Evolutionary conservation across 2,329 filamentous ascomycete species (phyloP).

Genomic region (Microcyclospora pomicola): DNA sequence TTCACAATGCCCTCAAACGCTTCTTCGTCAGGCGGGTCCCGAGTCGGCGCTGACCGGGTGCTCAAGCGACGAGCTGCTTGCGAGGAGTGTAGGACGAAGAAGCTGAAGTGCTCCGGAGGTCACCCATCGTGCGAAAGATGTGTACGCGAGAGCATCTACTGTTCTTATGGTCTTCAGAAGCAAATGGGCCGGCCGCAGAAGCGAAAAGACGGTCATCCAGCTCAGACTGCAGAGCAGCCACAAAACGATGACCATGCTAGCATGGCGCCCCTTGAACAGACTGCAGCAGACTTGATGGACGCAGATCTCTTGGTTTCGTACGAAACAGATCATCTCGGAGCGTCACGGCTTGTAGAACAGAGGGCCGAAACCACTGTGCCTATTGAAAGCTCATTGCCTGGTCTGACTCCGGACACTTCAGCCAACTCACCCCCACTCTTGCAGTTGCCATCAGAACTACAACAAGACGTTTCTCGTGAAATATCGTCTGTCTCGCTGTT

Average conservation of each 20-base stretch:
- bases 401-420: constrained; percentile 11
- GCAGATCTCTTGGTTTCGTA: constrained; percentile 3
- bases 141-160: constrained; percentile 26
- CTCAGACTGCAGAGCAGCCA: background rate
- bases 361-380: constrained; percentile 1
- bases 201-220: constrained; percentile 13
- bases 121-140: constrained; percentile 31
- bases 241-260: background rate
- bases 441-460: constrained; percentile 8
- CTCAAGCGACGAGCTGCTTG: constrained; percentile 23
- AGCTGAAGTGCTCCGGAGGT: constrained; percentile 36
- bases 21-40: no score
- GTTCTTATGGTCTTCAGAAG: constrained; percentile 35
- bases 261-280: background rate
- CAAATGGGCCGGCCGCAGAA: constrained; percentile 40
- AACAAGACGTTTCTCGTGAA: background rate
- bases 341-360: constrained; percentile 9
- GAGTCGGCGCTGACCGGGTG: no score
- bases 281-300: constrained; percentile 1
- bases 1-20: no score
- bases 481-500: constrained; percentile 5
- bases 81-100: constrained; percentile 32
- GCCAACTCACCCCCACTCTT: constrained; percentile 6
- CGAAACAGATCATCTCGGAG: constrained; percentile 11
- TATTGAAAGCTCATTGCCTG: constrained; percentile 5